phyloP scores from a whole-genome alignment of 257 asterid species.

The Solanum appendiculatum region DNA sequence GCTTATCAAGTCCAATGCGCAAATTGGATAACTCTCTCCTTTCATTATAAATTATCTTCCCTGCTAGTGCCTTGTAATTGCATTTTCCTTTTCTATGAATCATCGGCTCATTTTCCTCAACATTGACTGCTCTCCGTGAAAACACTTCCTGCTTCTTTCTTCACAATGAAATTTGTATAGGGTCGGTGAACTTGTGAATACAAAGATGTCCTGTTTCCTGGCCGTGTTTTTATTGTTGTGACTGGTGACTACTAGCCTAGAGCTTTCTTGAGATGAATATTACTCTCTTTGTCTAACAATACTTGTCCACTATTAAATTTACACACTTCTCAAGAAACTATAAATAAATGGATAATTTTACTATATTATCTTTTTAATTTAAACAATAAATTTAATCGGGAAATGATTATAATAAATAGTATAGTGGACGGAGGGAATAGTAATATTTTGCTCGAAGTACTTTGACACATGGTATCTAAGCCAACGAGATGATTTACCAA shows the following conservation, averaged over 20 bases:
- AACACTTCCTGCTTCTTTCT: not conserved
- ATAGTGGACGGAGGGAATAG: no score
- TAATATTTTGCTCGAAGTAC: not conserved
- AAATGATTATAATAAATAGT: no score
- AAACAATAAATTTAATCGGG: no score
- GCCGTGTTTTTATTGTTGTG: not conserved
- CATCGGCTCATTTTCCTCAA: not conserved
- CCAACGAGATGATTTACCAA: not conserved
- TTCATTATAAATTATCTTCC: not conserved
- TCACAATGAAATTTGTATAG: not conserved
- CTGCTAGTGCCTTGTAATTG: not conserved
- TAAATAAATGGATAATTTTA: no score
- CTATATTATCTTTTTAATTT: no score
- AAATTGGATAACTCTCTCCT: not conserved
- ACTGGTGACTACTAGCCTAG: not conserved
- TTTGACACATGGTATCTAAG: not conserved
- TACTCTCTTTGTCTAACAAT: no score
- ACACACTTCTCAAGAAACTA: no score
- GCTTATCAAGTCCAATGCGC: not conserved
- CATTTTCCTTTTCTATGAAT: not conserved
- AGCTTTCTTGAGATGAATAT: not conserved
- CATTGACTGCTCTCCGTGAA: not conserved
- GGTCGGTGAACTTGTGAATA: not conserved
- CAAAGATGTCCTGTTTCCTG: not conserved
- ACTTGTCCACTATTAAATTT: no score